These are phyloP conservation scores for Epichloe elymi DNA, from an alignment of 2,329 filamentous ascomycete genomes.

Conservation along the genomic window DNA sequence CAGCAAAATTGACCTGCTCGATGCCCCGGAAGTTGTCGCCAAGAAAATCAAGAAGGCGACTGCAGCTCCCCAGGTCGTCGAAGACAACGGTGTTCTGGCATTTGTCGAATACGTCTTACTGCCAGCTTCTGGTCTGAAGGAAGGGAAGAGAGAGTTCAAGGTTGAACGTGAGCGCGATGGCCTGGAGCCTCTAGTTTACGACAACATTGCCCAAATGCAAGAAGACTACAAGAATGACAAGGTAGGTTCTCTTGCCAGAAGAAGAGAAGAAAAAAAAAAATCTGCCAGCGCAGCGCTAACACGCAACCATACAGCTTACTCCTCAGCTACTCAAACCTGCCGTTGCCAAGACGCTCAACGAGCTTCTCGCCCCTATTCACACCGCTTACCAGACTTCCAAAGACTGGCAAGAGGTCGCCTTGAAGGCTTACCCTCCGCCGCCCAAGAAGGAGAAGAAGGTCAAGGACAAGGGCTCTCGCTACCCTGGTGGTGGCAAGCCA, in stretches of 20 bases:
- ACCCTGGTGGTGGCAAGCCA: constrained; percentile 32
- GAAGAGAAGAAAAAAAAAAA: too few relatives aligned
- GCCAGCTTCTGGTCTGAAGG: constrained; percentile 52
- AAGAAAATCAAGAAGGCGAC: constrained; percentile 83
- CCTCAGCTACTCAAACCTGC: constrained; percentile 85
- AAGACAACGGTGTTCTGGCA: constrained; percentile 75
- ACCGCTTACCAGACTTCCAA: constrained; percentile 53
- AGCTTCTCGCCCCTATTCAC: constrained; percentile 66
- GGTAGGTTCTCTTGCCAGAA: constrained; percentile 29
- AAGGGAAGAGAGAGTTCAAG: constrained; percentile 47
- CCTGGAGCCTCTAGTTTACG: constrained; percentile 65
- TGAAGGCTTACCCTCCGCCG: constrained; percentile 67
- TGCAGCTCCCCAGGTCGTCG: constrained; percentile 59
- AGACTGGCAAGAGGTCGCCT: constrained; percentile 61
- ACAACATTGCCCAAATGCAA: constrained; percentile 58
- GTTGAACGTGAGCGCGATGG: constrained; percentile 53
- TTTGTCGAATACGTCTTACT: constrained; percentile 83
- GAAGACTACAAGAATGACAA: constrained; percentile 71
- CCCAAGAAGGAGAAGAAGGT: constrained; percentile 62
- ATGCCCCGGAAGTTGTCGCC: constrained; percentile 56
- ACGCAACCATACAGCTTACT: constrained; percentile 37
- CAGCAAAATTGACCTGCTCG: constrained; percentile 89
- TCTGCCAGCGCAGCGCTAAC: neutral
- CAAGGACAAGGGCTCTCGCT: constrained; percentile 60
- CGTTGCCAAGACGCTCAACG: constrained; percentile 57